Percentiles rank a stretch among this genome's conserved stretches.
phyloP scores from a whole-genome alignment of 441 rosid species.

The Syzygium malaccense region DNA sequence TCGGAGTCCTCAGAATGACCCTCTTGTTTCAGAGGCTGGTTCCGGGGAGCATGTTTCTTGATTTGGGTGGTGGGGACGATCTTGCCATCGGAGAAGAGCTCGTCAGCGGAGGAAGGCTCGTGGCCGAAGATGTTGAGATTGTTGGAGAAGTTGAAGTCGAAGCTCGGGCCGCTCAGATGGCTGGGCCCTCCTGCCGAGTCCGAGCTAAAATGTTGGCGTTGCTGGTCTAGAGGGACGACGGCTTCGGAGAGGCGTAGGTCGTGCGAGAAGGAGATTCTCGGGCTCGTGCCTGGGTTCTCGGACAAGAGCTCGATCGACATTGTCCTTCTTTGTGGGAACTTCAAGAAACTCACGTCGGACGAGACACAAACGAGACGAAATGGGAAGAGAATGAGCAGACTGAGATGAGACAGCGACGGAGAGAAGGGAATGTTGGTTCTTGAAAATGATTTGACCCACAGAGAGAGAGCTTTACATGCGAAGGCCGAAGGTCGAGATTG shows the following conservation, averaged over 20 bases:
- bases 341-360: background rate
- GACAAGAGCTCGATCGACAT: conserved; percentile 1
- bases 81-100: conserved; percentile 7
- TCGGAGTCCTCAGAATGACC: background rate
- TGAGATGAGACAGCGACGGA: background rate
- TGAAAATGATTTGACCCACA: background rate
- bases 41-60: background rate
- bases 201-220: background rate
- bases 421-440: background rate
- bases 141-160: conserved; percentile 7
- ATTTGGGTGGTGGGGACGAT: conserved; percentile 1
- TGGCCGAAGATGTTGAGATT: background rate
- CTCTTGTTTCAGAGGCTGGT: background rate
- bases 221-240: background rate
- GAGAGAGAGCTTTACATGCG: background rate
- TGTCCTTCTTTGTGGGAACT: background rate
- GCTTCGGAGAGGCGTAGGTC: conserved; percentile 6
- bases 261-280: conserved; percentile 13
- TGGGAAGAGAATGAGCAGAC: background rate
- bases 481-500: background rate
- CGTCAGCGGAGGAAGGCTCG: conserved; percentile 9
- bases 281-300: conserved; percentile 2
- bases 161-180: background rate
- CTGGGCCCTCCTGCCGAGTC: background rate
- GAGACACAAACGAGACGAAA: background rate